Evolutionary conservation across 2,329 filamentous ascomycete genomes (phyloP), one percentile per base, ranked within the genome.

Genomic region (Aciculosporium take): DNA sequence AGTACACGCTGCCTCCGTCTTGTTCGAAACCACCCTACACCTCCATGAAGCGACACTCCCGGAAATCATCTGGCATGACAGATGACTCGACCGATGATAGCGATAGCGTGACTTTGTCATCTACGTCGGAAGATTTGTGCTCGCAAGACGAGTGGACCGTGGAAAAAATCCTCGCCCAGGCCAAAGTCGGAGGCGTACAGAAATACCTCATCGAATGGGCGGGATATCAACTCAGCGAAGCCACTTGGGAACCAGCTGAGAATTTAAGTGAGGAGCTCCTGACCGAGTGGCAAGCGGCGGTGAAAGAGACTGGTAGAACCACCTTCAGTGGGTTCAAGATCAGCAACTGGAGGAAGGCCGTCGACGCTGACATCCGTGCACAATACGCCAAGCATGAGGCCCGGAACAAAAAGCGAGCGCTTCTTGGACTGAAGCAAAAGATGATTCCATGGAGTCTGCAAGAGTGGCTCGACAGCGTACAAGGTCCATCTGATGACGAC

Each of bases 151-250:
- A 70, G 45, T 78, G 69, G 53, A 53, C 59, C 5, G 66, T 79
- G 5, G 67, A 72, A 31, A 56, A 58, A 9, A 67, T 81, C 31
- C 57, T 78, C 5, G 66, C 67, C 0, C 66, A 76, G 46, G 60
- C 56, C 7, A 40, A 49, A 4, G 43, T 58, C 3, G 44, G 51
- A 3, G 56, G 53, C 3, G 37, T 45, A 18, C 41, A 42, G 2
- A 48, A 46, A 34, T 67, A 58, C 43, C 53, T 67, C 3, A 52
- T 65, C 9, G 47, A 58, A 41, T 67, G 64, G 64, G 51, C 56
- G 17, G 56, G 55, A 2, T 65, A 51, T 36, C 46, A 51, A 1
- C 49, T 66, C 0, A 45, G 49, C 24, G 53, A 58, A n/a, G 59
- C 60, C 35, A 60, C 58, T 3, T 77, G 72, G 72, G 72, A 77